phyloP scores from a whole-genome alignment of 495 filamentous ascomycete species.

The Aspergillus coremiiformis region DNA sequence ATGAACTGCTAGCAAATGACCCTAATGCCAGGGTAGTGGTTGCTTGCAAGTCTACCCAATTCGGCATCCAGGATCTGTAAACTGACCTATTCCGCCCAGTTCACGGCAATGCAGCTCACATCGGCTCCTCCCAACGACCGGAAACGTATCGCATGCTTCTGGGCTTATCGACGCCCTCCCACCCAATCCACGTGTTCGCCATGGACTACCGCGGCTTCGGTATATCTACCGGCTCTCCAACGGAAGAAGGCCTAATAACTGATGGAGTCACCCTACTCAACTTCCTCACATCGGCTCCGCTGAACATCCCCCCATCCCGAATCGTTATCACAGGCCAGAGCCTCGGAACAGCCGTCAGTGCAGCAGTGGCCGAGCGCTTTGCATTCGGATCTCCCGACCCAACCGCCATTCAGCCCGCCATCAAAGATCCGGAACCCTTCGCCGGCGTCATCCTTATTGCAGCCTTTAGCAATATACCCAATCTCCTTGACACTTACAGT shows the following conservation, averaged over 20 bases:
- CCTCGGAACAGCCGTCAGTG: slow-evolving; percentile 77
- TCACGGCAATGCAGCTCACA: slow-evolving; percentile 44
- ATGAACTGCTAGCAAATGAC: slow-evolving; percentile 47
- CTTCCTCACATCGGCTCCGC: slow-evolving; percentile 42
- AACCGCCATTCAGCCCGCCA: slow-evolving; percentile 29
- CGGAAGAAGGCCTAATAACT: slow-evolving; percentile 72
- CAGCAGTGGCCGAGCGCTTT: slow-evolving; percentile 64
- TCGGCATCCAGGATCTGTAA: not conserved
- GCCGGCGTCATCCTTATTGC: slow-evolving; percentile 71
- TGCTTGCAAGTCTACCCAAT: slow-evolving; percentile 37
- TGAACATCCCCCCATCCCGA: slow-evolving; percentile 52
- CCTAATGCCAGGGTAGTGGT: slow-evolving; percentile 51
- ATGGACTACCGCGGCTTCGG: slow-evolving; percentile 93
- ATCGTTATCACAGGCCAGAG: slow-evolving; percentile 85
- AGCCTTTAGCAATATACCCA: slow-evolving; percentile 66
- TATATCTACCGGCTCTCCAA: slow-evolving; percentile 67
- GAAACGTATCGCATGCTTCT: slow-evolving; percentile 35
- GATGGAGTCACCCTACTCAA: slow-evolving; percentile 67
- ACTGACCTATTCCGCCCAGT: slow-evolving; percentile 18
- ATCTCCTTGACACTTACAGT: slow-evolving; percentile 62
- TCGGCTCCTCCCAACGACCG: slow-evolving; percentile 39
- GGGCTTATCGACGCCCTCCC: slow-evolving; percentile 37
- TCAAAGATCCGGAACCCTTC: slow-evolving; percentile 45
- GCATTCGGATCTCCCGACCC: slow-evolving; percentile 37
- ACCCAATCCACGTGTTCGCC: slow-evolving; percentile 57